A percentile compares a stretch with the other conserved stretches of the same genome.
These are phyloP conservation scores for Spathaspora girioi DNA, from an alignment of 805 yeast species.

Conservation along the genomic window DNA sequence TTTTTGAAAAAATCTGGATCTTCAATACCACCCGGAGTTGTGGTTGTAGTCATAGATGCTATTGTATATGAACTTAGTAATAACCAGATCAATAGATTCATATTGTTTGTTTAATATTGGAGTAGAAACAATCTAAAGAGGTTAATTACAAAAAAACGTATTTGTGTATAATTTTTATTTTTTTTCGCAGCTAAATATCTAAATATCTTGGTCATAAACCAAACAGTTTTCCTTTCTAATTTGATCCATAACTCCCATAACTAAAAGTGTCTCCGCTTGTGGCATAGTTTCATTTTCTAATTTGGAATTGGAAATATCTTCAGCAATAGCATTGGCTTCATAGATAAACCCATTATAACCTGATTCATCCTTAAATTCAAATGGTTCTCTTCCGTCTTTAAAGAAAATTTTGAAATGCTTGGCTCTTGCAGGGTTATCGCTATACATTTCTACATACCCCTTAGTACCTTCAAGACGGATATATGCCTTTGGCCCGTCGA, in stretches of 20 bases:
- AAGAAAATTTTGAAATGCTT: constrained; percentile 28
- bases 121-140: background rate
- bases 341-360: constrained; percentile 49
- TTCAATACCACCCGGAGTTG: background rate
- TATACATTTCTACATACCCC: constrained; percentile 27
- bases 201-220: constrained; percentile 6
- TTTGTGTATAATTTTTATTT: background rate
- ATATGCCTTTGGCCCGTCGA: constrained; percentile 24
- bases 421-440: constrained; percentile 32
- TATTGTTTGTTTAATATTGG: background rate
- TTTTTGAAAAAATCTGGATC: constrained; percentile 6
- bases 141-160: background rate
- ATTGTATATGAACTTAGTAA: background rate
- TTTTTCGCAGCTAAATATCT: background rate
- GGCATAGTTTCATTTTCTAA: constrained; percentile 35
- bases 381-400: constrained; percentile 19
- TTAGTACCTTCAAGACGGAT: constrained; percentile 33
- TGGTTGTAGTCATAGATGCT: background rate
- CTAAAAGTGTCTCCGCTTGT: constrained; percentile 42
- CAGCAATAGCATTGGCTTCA: constrained; percentile 55
- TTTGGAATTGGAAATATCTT: constrained; percentile 38
- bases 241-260: constrained; percentile 48
- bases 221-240: constrained; percentile 43
- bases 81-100: background rate
- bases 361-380: constrained; percentile 29